phyloP scores from a whole-genome alignment of 371 early-diverging fungal genomes.

The Phascolomyces articulosus region DNA sequence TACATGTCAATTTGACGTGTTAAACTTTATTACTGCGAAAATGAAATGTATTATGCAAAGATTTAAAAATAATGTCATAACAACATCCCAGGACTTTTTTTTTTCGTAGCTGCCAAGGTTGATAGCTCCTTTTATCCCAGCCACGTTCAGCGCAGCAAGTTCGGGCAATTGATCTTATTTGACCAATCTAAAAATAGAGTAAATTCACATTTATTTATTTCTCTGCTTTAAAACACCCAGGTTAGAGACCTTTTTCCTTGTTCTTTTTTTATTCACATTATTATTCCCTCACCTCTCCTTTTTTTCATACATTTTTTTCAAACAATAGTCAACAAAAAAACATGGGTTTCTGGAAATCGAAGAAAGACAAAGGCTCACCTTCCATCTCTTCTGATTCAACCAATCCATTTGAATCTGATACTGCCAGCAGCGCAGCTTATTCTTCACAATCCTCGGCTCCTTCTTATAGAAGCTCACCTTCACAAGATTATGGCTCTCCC shows the following conservation, averaged over 20 bases:
- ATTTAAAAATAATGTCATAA: too few species aligned
- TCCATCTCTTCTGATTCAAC: constrained; percentile 20
- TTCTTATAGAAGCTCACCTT: background rate
- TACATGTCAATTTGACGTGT: too few species aligned
- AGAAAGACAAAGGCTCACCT: constrained; percentile 22
- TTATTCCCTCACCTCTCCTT: background rate
- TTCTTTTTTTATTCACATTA: background rate
- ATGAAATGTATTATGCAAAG: too few species aligned
- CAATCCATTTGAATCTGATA: constrained; percentile 24
- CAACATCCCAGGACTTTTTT: too few species aligned
- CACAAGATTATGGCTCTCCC: background rate
- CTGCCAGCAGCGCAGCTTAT: background rate
- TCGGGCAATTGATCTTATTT: background rate
- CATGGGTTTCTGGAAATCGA: constrained; percentile 24
- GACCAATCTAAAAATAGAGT: background rate
- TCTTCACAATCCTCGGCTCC: constrained; percentile 4
- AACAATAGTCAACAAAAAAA: background rate
- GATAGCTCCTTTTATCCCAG: too few species aligned
- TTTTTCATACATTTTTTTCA: background rate
- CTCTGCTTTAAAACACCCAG: background rate
- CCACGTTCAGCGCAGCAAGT: background rate
- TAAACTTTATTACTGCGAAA: too few species aligned
- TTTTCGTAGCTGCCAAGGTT: too few species aligned
- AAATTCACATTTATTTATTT: background rate
- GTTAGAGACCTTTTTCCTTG: background rate